Base-by-base conservation (phyloP, 2,329 filamentous ascomycete genomes). In the Cadophora sp. region DNA sequence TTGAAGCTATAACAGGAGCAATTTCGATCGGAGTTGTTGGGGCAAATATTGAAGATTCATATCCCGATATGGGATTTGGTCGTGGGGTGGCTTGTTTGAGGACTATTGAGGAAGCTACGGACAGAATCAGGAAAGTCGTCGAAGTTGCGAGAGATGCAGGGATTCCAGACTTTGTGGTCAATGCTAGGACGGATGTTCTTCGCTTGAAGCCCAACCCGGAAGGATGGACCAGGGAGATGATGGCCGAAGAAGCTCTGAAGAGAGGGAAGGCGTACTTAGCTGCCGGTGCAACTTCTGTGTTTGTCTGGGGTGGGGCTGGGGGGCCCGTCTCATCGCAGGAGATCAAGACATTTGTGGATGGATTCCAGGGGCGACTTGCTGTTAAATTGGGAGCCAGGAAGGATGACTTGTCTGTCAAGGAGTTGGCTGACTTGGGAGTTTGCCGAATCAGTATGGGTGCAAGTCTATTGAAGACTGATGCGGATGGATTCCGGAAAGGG, bases 31-130 rank as follows among this genome's bases (percentile, higher is more conserved):
- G 87, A 0, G 87, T 81, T 0, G 84, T 85, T 1, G 87, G 88
- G 0, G 84, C 83, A 59, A 90, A 90, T 72, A 80, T 90, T 2
- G 87, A 90, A 68, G 88, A 90, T 79, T 76, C 81, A 74, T 61
- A 75, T 71, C 50, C 78, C 73, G 61, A 79, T 72, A 14, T 78
- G 19, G 68, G 65, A 1, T 60, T 59, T 22, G 51, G 31, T 26
- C 22, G 64, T 37, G 68, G 66, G 11, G 60, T 53, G 50, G 67
- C 68, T 2, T 75, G 75, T 12, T 27, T 73, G 59, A 73, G 70
- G 75, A 80, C 72, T 82, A 74, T 76, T 0, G 81, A 83, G 0
- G 82, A 82, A 19, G 85, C 87, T n/a, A 81, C 82, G 0, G 75
- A 76, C 0, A 80, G 87, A 0, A 80, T 90, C 19, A 76, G 77